phyloP scores from a whole-genome alignment of 768 basidiomycete species.

The Coprinopsis strossmayeri region DNA sequence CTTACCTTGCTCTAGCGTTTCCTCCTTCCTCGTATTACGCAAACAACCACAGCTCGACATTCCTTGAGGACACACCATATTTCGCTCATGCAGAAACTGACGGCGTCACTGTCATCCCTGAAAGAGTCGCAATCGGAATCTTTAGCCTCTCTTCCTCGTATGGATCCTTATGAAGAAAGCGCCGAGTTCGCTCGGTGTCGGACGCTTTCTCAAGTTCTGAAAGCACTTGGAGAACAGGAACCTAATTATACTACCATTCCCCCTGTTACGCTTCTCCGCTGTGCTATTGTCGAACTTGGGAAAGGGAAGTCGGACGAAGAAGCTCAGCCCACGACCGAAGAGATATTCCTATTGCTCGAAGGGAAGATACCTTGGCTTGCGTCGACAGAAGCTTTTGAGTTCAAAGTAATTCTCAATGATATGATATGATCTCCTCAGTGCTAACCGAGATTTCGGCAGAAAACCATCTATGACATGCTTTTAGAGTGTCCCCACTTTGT shows the following conservation, averaged over 20 bases:
- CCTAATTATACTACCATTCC: slow-evolving; percentile 31
- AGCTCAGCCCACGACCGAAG: slow-evolving; percentile 44
- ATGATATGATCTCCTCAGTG: too few species aligned
- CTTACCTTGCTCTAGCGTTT: slow-evolving; percentile 41
- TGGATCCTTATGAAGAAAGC: slow-evolving; percentile 44
- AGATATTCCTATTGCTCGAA: slow-evolving; percentile 54
- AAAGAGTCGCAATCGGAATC: slow-evolving; percentile 50
- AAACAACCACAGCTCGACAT: slow-evolving; percentile 52
- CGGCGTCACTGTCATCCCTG: slow-evolving; percentile 46
- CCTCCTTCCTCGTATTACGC: slow-evolving; percentile 59
- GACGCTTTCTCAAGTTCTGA: slow-evolving; percentile 37
- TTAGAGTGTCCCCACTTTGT: slow-evolving; percentile 45
- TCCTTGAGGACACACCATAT: slow-evolving; percentile 58
- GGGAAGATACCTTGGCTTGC: slow-evolving; percentile 52
- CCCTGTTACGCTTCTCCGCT: slow-evolving; percentile 53
- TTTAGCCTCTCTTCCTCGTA: slow-evolving; percentile 51
- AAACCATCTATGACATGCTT: slow-evolving; percentile 60
- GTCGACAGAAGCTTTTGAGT: slow-evolving; percentile 41
- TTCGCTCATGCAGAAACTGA: slow-evolving; percentile 46
- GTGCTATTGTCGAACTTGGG: slow-evolving; percentile 46
- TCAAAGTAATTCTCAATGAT: too few species aligned
- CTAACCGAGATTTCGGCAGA: slow-evolving; percentile 14
- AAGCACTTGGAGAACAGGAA: slow-evolving; percentile 21
- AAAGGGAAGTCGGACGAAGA: slow-evolving; percentile 28
- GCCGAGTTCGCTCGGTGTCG: slow-evolving; percentile 35